These are phyloP conservation scores for Mallotus japonicus DNA, from an alignment of 441 rosid genomes.

Conservation along the genomic window DNA sequence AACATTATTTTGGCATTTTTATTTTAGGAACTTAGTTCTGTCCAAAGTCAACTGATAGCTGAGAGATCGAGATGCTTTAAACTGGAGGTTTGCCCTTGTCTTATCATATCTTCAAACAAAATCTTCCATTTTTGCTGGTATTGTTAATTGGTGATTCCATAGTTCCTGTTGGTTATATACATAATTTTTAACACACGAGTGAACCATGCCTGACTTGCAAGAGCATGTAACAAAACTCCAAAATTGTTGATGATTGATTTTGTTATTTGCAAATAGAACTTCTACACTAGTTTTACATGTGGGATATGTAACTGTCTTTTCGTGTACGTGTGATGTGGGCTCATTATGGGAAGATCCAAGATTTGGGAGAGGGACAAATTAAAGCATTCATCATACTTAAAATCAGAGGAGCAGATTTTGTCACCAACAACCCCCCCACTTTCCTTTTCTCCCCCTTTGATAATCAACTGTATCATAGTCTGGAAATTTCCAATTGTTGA, in stretches of 20 bases:
- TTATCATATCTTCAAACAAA: neutral
- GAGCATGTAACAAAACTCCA: neutral
- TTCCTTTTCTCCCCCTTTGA: neutral
- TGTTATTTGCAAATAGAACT: too few relatives aligned
- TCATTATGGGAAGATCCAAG: neutral
- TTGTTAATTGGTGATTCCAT: neutral
- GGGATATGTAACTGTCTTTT: neutral
- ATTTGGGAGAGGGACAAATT: neutral
- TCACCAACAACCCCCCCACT: neutral
- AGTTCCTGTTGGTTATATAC: too few relatives aligned
- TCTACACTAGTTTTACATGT: neutral
- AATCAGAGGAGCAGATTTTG: neutral
- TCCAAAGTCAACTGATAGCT: conserved; percentile 77
- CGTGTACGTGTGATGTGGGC: neutral
- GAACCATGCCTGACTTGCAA: neutral
- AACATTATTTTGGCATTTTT: conserved; percentile 11
- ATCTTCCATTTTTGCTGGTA: neutral
- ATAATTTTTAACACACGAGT: too few relatives aligned
- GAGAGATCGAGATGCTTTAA: conserved; percentile 99
- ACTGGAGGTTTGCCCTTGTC: conserved; percentile 60
- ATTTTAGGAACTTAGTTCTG: conserved; percentile 72
- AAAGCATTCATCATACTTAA: too few relatives aligned
- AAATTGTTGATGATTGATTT: neutral
- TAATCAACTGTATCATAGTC: conserved; percentile 1
- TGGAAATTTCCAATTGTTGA: neutral